phyloP scores from a whole-genome alignment of 2,329 filamentous ascomycete genomes.

The Aureobasidium vineae region DNA sequence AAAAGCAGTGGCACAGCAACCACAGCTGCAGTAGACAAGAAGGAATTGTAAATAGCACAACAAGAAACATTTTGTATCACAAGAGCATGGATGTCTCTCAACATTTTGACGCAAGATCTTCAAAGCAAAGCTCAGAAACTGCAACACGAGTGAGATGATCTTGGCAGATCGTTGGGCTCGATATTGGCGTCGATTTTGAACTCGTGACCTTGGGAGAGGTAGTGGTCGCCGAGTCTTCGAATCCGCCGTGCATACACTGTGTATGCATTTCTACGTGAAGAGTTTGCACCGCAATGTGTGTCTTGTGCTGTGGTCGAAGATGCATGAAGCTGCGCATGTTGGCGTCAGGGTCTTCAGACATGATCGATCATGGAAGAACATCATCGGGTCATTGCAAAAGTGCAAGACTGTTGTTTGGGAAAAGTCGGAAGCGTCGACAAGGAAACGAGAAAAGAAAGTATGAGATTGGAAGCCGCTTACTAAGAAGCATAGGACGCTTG shows the following conservation, averaged over 20 bases:
- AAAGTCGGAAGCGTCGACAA: conserved; percentile 16
- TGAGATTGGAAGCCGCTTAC: not conserved
- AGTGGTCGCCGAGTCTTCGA: conserved; percentile 82
- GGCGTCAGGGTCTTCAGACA: conserved; percentile 8
- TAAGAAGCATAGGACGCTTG: not conserved
- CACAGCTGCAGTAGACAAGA: conserved; percentile 29
- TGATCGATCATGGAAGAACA: not conserved
- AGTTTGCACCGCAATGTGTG: not conserved
- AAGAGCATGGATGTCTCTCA: conserved; percentile 61
- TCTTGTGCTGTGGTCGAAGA: not conserved
- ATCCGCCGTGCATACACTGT: conserved; percentile 59
- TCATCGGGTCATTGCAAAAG: not conserved
- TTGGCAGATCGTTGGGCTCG: conserved; percentile 77
- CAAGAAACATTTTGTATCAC: conserved; percentile 11
- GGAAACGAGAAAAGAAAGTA: conserved; percentile 23
- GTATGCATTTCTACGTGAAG: conserved; percentile 3
- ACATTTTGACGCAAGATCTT: conserved; percentile 83
- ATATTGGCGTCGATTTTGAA: conserved; percentile 85
- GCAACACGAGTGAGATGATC: conserved; percentile 93
- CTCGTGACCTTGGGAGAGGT: conserved; percentile 68
- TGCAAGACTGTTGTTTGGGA: not conserved
- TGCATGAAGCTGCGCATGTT: conserved; percentile 9
- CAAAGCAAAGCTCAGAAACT: conserved; percentile 74
- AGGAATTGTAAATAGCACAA: conserved; percentile 32
- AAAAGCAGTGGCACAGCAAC: conserved; percentile 29